These are phyloP conservation scores for Candida silvicultrix DNA, from an alignment of 805 yeast species.

Conservation along the genomic window DNA sequence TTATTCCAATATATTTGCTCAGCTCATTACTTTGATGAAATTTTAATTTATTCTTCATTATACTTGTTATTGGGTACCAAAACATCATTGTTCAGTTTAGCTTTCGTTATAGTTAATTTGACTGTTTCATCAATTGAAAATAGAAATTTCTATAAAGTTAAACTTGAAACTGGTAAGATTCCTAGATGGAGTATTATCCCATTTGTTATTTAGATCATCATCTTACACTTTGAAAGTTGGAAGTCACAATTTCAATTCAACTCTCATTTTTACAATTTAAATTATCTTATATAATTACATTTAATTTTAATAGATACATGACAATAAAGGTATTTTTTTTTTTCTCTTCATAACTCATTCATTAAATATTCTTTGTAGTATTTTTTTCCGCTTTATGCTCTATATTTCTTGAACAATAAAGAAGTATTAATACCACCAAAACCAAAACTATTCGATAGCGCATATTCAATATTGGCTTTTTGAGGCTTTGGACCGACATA, in stretches of 20 bases:
- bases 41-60: slow-evolving; percentile 42
- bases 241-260: no score
- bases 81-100: slow-evolving; percentile 14
- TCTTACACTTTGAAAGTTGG: no score
- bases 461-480: slow-evolving; percentile 42
- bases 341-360: not conserved
- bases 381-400: not conserved
- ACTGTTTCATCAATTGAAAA: slow-evolving; percentile 50
- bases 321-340: not conserved
- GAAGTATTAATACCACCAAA: slow-evolving; percentile 96
- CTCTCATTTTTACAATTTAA: no score
- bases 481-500: slow-evolving; percentile 45
- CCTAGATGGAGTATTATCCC: slow-evolving; percentile 33
- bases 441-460: slow-evolving; percentile 88
- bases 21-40: slow-evolving; percentile 70
- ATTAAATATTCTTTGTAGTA: not conserved
- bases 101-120: slow-evolving; percentile 39
- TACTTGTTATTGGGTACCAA: slow-evolving; percentile 12
- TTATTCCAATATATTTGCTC: slow-evolving; percentile 45
- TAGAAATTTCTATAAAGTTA: slow-evolving; percentile 35
- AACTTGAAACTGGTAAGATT: slow-evolving; percentile 12
- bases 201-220: slow-evolving; percentile 20
- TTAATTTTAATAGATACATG: no score
- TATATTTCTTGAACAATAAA: slow-evolving; percentile 41
- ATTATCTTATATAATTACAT: no score